Evolutionary conservation across 192 early-diverging fungal genomes (phyloP).

Genomic region (Podila epigama): DNA sequence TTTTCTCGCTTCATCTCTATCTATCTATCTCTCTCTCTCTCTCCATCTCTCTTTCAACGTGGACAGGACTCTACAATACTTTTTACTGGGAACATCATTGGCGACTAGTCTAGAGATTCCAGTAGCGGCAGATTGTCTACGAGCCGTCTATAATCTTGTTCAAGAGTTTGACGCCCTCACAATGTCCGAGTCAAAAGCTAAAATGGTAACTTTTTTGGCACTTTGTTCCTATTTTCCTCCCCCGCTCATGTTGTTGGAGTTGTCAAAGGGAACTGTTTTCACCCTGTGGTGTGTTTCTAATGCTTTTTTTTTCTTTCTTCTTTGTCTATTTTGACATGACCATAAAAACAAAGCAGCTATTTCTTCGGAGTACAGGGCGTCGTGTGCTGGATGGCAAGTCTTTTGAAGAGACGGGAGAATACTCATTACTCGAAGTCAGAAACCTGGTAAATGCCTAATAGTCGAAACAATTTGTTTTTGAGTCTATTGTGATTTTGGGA

Average conservation of each 20-base stretch:
- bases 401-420: constrained; percentile 35
- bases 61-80: constrained; percentile 38
- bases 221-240: constrained; percentile 1
- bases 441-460: constrained; percentile 10
- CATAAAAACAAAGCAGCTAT: constrained; percentile 26
- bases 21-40: too few relatives aligned
- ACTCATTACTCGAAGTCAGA: constrained; percentile 42
- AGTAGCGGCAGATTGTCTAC: constrained; percentile 9
- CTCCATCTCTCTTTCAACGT: too few relatives aligned
- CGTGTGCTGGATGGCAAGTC: constrained; percentile 14
- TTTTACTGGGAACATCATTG: constrained; percentile 31
- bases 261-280: too few relatives aligned
- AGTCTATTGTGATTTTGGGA: too few relatives aligned
- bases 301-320: not conserved
- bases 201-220: constrained; percentile 15
- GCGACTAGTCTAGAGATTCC: constrained; percentile 30
- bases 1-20: too few relatives aligned
- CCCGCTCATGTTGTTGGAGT: too few relatives aligned
- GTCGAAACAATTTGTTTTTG: not conserved
- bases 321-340: too few relatives aligned
- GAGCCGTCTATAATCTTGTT: constrained; percentile 15
- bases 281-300: not conserved
- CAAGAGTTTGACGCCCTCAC: constrained; percentile 35
- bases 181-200: constrained; percentile 21
- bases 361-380: constrained; percentile 24